Percentiles rank a stretch among this genome's conserved stretches.
These are phyloP conservation scores for Nakazawaea ernobii DNA, from an alignment of 805 yeast species.

Conservation along the genomic window DNA sequence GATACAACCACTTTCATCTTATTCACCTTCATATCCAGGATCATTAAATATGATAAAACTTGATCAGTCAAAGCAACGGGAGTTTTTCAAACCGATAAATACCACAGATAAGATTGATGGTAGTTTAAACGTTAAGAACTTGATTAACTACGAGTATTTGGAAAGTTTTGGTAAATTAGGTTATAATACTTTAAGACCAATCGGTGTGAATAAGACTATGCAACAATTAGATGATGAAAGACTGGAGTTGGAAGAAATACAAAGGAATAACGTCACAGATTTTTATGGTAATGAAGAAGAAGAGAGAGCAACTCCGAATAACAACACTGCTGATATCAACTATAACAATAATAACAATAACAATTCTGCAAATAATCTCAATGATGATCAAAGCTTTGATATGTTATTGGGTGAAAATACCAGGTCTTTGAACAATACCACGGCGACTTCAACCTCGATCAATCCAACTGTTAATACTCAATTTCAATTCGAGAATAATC, in stretches of 20 bases:
- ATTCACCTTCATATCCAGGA: slow-evolving; percentile 41
- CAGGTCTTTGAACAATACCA: background rate
- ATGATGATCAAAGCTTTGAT: slow-evolving; percentile 6
- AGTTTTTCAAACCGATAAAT: slow-evolving; percentile 4
- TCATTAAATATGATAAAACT: slow-evolving; percentile 16
- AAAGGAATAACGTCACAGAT: slow-evolving; percentile 6
- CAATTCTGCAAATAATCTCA: background rate
- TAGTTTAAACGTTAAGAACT: slow-evolving; percentile 17
- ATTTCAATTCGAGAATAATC: slow-evolving; percentile 16
- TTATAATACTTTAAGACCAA: slow-evolving; percentile 43
- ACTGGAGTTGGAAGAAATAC: slow-evolving; percentile 15
- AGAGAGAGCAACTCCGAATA: background rate
- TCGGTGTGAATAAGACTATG: slow-evolving; percentile 56
- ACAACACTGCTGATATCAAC: background rate
- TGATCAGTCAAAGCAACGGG: slow-evolving; percentile 19
- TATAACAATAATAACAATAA: background rate
- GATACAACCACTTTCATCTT: slow-evolving; percentile 48
- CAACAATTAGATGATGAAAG: slow-evolving; percentile 27
- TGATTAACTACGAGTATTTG: slow-evolving; percentile 20
- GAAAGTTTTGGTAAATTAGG: slow-evolving; percentile 39
- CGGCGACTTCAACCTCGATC: background rate
- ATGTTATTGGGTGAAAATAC: slow-evolving; percentile 6
- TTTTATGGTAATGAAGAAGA: slow-evolving; percentile 13
- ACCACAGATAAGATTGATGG: slow-evolving; percentile 10
- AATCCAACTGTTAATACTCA: slow-evolving; percentile 2